Percentiles rank a stretch among this genome's conserved stretches.
phyloP scores from a whole-genome alignment of 345 rosid genomes.

The Punica granatum region DNA sequence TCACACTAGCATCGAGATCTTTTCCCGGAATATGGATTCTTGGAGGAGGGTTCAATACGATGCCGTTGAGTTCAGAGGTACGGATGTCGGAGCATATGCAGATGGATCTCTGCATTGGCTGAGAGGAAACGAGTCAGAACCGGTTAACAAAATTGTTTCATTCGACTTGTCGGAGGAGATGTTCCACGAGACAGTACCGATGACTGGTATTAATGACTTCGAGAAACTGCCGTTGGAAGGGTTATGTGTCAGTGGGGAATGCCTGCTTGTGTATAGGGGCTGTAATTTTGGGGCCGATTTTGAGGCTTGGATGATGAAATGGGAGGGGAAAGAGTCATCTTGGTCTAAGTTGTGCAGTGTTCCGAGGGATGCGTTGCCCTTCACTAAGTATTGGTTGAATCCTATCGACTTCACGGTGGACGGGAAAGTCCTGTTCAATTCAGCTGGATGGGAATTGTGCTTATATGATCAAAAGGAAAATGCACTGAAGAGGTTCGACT shows the following conservation, averaged over 20 bases:
- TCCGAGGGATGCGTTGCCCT: neutral
- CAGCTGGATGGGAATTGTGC: neutral
- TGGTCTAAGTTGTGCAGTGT: neutral
- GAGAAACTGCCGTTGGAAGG: neutral
- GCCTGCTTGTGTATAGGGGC: neutral
- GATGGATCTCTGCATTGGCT: constrained; percentile 1
- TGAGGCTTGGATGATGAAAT: neutral
- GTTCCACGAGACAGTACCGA: neutral
- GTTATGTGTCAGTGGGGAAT: neutral
- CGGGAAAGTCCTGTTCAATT: neutral
- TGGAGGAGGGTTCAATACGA: constrained; percentile 6
- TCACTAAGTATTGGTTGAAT: neutral
- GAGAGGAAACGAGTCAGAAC: neutral
- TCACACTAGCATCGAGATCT: neutral
- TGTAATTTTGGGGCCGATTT: neutral
- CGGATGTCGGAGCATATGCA: neutral
- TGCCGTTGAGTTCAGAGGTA: neutral
- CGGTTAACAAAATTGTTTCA: neutral
- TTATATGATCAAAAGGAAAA: neutral
- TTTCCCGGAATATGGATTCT: neutral
- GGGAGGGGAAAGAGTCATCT: neutral
- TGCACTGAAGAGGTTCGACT: neutral
- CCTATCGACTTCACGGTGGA: neutral
- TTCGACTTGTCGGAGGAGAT: neutral
- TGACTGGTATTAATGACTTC: neutral